Evolutionary conservation across 148 eudicot species (phyloP).

Genomic region (Fallopia convolvulus): DNA sequence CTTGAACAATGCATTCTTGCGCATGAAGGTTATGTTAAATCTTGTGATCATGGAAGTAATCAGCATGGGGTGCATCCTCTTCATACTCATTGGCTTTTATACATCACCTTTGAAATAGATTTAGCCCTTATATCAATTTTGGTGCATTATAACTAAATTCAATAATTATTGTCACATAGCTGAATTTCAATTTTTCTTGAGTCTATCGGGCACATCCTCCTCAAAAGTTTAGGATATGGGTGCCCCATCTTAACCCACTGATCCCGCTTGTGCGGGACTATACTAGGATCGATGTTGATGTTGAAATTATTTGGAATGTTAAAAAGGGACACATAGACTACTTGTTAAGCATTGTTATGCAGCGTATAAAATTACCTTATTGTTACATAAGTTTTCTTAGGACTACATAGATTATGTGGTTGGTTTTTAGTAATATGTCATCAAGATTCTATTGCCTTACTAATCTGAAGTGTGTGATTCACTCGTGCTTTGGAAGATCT

Average conservation of each 20-base stretch:
- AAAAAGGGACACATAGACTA: neutral
- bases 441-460: neutral
- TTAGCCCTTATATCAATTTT: no score
- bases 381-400: neutral
- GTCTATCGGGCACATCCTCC: no score
- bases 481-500: constrained; percentile 44
- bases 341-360: neutral
- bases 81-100: no score
- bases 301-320: neutral
- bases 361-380: neutral
- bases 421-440: neutral
- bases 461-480: neutral
- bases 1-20: neutral
- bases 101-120: no score
- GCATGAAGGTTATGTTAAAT: neutral
- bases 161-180: no score
- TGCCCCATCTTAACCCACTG: no score
- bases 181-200: no score
- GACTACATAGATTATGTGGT: neutral
- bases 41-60: neutral
- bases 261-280: no score
- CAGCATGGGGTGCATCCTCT: no score
- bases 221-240: no score
- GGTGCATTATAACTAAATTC: no score
- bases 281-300: no score